These are phyloP conservation scores for Exophiala lecanii-corni DNA, from an alignment of 2,329 filamentous ascomycete genomes.

Conservation along the genomic window DNA sequence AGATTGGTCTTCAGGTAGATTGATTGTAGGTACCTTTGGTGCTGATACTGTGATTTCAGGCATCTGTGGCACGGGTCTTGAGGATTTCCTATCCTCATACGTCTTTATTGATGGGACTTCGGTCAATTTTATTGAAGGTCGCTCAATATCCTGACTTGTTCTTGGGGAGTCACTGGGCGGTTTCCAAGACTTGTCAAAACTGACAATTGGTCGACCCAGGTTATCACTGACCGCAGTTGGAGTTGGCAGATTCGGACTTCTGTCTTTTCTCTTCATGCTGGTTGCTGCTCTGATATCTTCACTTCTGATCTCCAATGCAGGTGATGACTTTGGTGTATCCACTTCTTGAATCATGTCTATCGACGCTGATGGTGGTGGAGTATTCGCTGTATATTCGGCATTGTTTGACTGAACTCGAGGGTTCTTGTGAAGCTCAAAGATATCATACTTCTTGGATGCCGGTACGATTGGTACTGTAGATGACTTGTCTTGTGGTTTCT, in stretches of 20 bases:
- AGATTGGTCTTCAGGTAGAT: conserved; percentile 9
- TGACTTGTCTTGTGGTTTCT: conserved; percentile 39
- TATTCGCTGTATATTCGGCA: conserved; percentile 71
- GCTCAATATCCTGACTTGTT: conserved; percentile 27
- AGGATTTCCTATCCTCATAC: conserved; percentile 11
- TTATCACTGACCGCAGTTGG: conserved; percentile 88
- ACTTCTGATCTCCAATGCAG: conserved; percentile 76
- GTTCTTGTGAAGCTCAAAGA: conserved; percentile 77
- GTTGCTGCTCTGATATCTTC: conserved; percentile 89
- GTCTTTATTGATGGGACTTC: conserved; percentile 9
- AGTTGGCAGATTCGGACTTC: conserved; percentile 79
- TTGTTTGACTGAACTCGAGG: conserved; percentile 78
- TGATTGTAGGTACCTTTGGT: conserved; percentile 24
- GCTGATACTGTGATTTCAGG: conserved; percentile 15
- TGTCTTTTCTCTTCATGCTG: conserved; percentile 79
- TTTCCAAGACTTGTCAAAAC: conserved; percentile 82
- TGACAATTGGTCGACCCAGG: conserved; percentile 90
- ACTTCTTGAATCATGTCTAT: conserved; percentile 26
- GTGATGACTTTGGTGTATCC: conserved; percentile 56
- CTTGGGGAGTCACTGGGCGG: conserved; percentile 36
- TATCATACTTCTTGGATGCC: conserved; percentile 44
- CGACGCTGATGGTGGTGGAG: conserved; percentile 28
- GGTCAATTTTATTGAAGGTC: conserved; percentile 22
- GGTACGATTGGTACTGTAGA: conserved; percentile 26
- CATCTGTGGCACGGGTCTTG: conserved; percentile 8